Base-by-base conservation (phyloP, 148 eudicot species). In the Gaultheria prostrata region DNA sequence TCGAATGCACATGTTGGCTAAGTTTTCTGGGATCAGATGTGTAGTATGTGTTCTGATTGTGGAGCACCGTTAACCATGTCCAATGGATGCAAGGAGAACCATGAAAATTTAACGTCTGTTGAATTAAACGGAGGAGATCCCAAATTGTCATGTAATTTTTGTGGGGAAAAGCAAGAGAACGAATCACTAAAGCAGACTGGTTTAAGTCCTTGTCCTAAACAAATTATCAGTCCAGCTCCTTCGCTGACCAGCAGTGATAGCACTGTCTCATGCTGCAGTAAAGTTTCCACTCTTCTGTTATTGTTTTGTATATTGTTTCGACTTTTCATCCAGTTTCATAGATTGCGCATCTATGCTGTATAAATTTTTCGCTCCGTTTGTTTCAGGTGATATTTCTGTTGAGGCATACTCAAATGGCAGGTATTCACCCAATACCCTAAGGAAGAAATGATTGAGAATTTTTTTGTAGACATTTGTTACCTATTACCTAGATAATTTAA, bases 311-410 rank as follows among this genome's bases (percentile, higher is more conserved):
- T 51, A 57, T 49, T n/a, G 53, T 10, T 79, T 61, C 32, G 39
- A 83, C 45, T 21, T 7, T 81, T 69, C 32, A 61, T 84, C 35
- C 33, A 76, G 65, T 59, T 82, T 76, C 18, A 20, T 70, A 69
- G 28, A 50, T 80, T 24, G 33, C 20, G 30, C 71, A 50, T 39
- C 26, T 30, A 30, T 76, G 12, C 61, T 39, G 28, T 4, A 76
- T 76, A 18, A 28, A n/a, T 7, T 73, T 4, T 49, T 49, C 45
- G 56, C 50, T 67, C 69, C 63, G 35, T 85, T 33, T 46, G 65
- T 87, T 88, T 79, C 93, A 95, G 98, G 97, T 87, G 94, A 95
- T 74, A 82, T 70, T 65, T 92, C 93, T 18, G 93, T 90, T 57
- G 95, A 90, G 83, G 82, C 83, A 69, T 85, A 87, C 85, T 79